Conservation (phyloP, 306 rosid species). For the Rosa chinensis region DNA sequence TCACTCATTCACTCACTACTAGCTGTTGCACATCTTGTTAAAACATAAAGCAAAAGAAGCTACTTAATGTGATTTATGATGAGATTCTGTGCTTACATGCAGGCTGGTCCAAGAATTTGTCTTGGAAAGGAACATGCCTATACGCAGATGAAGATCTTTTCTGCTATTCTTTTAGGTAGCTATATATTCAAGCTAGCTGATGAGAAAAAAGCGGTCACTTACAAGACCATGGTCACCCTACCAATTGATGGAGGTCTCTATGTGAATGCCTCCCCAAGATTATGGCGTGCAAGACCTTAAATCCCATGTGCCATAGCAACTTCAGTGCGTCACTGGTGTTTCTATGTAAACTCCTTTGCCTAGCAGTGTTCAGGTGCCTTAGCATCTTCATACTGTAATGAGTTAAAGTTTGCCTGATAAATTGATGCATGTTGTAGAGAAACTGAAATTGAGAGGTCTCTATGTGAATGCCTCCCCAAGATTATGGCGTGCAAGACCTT, state of each 20-base stretch:
- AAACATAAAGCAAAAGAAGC: too few species aligned
- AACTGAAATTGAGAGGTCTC: slow-evolving; percentile 17
- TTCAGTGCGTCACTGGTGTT: neutral
- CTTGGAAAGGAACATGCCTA: slow-evolving; percentile 20
- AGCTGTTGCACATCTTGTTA: too few species aligned
- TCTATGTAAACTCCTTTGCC: neutral
- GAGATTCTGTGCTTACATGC: neutral
- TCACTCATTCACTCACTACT: neutral
- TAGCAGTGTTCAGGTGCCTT: neutral
- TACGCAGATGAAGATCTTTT: slow-evolving; percentile 6
- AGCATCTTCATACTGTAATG: too few species aligned
- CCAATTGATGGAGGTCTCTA: slow-evolving; percentile 24
- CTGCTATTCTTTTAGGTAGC: slow-evolving; percentile 1
- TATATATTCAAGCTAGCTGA: slow-evolving; percentile 17
- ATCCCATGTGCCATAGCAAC: neutral
- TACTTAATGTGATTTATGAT: neutral
- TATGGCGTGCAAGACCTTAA: neutral
- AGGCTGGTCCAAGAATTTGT: slow-evolving; percentile 28
- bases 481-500: neutral
- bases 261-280: neutral
- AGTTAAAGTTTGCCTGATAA: too few species aligned
- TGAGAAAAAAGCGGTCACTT: neutral
- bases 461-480: neutral
- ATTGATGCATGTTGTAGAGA: too few species aligned
- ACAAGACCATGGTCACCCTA: slow-evolving; percentile 18